phyloP scores from a whole-genome alignment of 108 stramenopile genomes.

The Aureococcus anophagefferens region DNA sequence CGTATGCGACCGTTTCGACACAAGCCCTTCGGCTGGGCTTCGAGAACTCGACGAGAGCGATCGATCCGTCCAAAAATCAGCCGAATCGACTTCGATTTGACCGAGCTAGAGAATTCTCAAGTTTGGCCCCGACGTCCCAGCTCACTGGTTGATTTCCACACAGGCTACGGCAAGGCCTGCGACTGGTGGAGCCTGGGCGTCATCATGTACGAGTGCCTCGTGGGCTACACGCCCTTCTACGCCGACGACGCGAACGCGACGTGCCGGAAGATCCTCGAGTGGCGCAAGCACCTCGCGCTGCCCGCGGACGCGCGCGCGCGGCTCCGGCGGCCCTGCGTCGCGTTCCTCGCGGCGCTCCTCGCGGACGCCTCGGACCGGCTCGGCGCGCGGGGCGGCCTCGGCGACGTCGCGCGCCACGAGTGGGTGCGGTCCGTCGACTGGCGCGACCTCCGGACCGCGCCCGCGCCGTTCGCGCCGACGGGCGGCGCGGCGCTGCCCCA shows the following conservation, averaged over 20 bases:
- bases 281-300: constrained; percentile 38
- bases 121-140: no score
- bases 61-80: no score
- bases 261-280: constrained; percentile 76
- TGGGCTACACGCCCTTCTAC: constrained; percentile 99
- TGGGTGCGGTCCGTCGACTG: constrained; percentile 42
- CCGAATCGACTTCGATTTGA: no score
- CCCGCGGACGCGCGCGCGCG: constrained; percentile 26
- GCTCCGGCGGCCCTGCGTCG: constrained; percentile 12
- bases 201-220: constrained; percentile 99
- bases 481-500: constrained; percentile 16
- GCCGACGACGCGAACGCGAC: constrained; percentile 95
- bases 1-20: no score
- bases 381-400: constrained; percentile 30
- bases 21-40: no score
- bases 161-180: constrained; percentile 86
- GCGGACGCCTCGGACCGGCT: constrained; percentile 32
- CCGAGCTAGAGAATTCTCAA: no score
- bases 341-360: constrained; percentile 35
- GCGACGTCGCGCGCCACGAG: constrained; percentile 42
- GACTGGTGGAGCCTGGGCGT: constrained; percentile 99
- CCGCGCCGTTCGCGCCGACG: constrained; percentile 42
- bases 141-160: no score
- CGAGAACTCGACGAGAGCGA: no score
- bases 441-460: constrained; percentile 21